Evolutionary conservation across 148 eudicot species (phyloP).

Genomic region (Euryodendron excelsum): DNA sequence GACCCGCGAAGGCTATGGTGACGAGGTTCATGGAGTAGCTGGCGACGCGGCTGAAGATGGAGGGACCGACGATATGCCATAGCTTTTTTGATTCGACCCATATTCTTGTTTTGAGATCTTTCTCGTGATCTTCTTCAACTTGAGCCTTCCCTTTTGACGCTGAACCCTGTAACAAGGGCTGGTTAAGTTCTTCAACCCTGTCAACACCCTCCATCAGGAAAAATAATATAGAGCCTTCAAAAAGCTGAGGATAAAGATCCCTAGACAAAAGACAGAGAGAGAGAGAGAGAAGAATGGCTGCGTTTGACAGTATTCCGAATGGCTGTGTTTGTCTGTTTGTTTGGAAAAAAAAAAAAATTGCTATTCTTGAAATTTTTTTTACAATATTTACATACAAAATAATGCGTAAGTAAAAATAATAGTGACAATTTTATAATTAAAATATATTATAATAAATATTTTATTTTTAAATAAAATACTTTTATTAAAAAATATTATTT

Average conservation of each 20-base stretch:
- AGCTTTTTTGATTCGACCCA: constrained; percentile 57
- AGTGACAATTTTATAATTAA: no score
- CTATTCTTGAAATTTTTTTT: no score
- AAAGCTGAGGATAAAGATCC: background rate
- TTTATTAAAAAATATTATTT: no score
- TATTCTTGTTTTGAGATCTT: constrained; percentile 16
- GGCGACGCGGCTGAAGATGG: constrained; percentile 50
- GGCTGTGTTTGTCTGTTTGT: no score
- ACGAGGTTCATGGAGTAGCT: constrained; percentile 45
- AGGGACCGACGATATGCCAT: constrained; percentile 59
- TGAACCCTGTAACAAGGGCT: constrained; percentile 6
- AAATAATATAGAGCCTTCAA: no score
- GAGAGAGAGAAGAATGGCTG: no score
- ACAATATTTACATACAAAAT: no score
- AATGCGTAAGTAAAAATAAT: no score
- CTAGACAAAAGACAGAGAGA: background rate
- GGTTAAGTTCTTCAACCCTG: background rate
- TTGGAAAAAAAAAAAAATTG: no score
- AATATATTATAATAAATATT: no score
- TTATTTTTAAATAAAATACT: no score
- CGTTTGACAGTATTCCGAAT: no score
- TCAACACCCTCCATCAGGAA: background rate
- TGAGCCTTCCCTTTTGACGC: constrained; percentile 8
- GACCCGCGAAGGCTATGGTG: constrained; percentile 54
- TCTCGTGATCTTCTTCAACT: background rate